Conservation (phyloP, 2,329 filamentous ascomycete genomes). For the Fusarium buharicum region DNA sequence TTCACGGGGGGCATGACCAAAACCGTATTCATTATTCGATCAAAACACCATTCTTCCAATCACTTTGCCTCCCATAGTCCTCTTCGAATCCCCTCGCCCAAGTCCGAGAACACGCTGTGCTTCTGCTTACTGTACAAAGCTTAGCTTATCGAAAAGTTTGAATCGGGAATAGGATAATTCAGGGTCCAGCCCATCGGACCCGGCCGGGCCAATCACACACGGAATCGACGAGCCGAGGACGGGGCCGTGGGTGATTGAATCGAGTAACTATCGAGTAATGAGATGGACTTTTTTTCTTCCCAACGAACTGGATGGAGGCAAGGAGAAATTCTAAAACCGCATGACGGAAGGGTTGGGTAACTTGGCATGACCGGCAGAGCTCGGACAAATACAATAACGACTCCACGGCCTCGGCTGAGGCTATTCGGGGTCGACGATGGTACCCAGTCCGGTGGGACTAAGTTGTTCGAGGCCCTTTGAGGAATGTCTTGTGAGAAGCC, state of each 20-base stretch:
- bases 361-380: slow-evolving; percentile 1
- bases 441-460: slow-evolving; percentile 2
- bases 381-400: slow-evolving; percentile 2
- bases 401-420: not conserved
- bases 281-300: slow-evolving; percentile 4
- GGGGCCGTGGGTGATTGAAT: slow-evolving; percentile 52
- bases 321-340: not conserved
- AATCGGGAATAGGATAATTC: slow-evolving; percentile 4
- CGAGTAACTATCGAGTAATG: slow-evolving; percentile 60
- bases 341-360: not conserved
- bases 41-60: slow-evolving; percentile 26
- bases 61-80: not conserved
- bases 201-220: slow-evolving; percentile 44
- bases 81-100: not conserved
- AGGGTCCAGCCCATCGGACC: slow-evolving; percentile 40
- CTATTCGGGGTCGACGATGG: slow-evolving; percentile 17
- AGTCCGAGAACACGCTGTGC: slow-evolving; percentile 22
- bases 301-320: not conserved
- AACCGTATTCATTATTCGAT: slow-evolving; percentile 30
- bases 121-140: slow-evolving; percentile 8
- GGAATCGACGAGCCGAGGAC: slow-evolving; percentile 23
- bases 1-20: slow-evolving; percentile 9
- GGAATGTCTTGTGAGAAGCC: not conserved
- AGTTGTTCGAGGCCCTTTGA: slow-evolving; percentile 1
- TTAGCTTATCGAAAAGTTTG: slow-evolving; percentile 13